Evolutionary conservation across 2,329 filamentous ascomycete species (phyloP).

Genomic region (Venturia oleaginea): DNA sequence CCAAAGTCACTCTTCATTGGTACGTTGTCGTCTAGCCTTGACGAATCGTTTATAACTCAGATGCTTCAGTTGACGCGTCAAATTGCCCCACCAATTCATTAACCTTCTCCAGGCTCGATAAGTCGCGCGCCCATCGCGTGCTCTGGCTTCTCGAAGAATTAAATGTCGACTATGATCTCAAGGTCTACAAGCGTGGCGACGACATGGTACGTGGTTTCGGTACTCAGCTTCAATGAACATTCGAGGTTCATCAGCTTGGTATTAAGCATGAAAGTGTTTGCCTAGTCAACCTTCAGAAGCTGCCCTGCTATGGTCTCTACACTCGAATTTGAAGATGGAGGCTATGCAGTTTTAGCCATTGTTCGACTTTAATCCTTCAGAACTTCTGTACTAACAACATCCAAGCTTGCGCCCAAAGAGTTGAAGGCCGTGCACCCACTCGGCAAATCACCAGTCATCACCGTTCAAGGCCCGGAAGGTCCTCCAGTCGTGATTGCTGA

Average conservation of each 20-base stretch:
- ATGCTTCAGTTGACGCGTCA: no score
- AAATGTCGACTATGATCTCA: slow-evolving; percentile 66
- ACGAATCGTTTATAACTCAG: no score
- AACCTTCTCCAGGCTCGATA: slow-evolving; percentile 33
- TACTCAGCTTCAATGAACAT: not conserved
- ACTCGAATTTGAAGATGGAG: not conserved
- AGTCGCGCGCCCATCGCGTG: slow-evolving; percentile 73
- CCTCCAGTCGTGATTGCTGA: slow-evolving; percentile 63
- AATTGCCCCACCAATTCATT: not conserved
- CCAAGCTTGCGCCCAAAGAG: slow-evolving; percentile 61
- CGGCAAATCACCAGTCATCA: slow-evolving; percentile 77
- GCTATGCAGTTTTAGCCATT: not conserved
- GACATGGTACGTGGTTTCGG: not conserved
- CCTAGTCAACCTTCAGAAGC: not conserved
- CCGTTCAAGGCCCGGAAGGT: slow-evolving; percentile 44
- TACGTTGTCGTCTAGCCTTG: slow-evolving; percentile 24
- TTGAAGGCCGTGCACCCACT: slow-evolving; percentile 73
- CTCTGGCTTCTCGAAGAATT: slow-evolving; percentile 83
- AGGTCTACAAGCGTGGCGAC: slow-evolving; percentile 53
- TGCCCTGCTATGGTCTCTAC: not conserved
- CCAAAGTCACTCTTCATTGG: slow-evolving; percentile 58
- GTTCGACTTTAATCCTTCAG: not conserved
- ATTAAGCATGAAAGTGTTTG: slow-evolving; percentile 65
- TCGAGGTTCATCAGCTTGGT: slow-evolving; percentile 62
- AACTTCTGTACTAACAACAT: not conserved